phyloP scores from a whole-genome alignment of 2,329 filamentous ascomycete species.

The Botryotinia convoluta region DNA sequence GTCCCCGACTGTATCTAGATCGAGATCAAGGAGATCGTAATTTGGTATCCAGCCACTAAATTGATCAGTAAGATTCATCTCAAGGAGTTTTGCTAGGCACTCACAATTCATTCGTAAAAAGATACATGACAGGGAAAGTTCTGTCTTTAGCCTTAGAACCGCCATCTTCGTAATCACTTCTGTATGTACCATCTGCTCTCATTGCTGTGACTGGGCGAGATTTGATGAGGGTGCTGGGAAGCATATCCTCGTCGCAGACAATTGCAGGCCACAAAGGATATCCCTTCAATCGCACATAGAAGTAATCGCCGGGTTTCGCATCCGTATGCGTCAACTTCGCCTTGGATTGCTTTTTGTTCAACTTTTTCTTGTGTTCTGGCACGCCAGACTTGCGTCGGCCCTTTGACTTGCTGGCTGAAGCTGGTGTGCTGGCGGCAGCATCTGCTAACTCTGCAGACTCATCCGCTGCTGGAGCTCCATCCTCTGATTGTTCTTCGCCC shows the following conservation, averaged over 20 bases:
- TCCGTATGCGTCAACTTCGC: conserved; percentile 69
- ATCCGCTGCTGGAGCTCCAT: conserved; percentile 31
- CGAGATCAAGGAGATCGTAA: conserved; percentile 74
- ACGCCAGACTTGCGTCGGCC: conserved; percentile 71
- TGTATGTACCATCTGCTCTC: conserved; percentile 79
- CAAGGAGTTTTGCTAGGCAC: conserved; percentile 42
- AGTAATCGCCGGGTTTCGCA: conserved; percentile 87
- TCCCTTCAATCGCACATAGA: conserved; percentile 89
- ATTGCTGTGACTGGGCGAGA: conserved; percentile 81
- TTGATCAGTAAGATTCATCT: conserved; percentile 22
- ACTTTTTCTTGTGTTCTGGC: conserved; percentile 71
- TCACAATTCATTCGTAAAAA: conserved; percentile 96
- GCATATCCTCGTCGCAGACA: conserved; percentile 91
- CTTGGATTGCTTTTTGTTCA: conserved; percentile 82
- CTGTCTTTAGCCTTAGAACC: conserved; percentile 83
- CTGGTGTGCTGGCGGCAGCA: conserved; percentile 40
- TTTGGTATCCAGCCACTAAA: conserved; percentile 87
- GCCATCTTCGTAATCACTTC: conserved; percentile 81
- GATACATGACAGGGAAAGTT: conserved; percentile 92
- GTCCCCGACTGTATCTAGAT: conserved; percentile 66
- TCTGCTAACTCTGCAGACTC: conserved; percentile 35
- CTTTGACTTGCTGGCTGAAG: conserved; percentile 49
- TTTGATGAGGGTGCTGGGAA: conserved; percentile 73
- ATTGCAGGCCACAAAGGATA: conserved; percentile 94
- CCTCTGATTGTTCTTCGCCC: conserved; percentile 37